phyloP scores from a whole-genome alignment of 805 yeast species.

The Myxozyma monticola region DNA sequence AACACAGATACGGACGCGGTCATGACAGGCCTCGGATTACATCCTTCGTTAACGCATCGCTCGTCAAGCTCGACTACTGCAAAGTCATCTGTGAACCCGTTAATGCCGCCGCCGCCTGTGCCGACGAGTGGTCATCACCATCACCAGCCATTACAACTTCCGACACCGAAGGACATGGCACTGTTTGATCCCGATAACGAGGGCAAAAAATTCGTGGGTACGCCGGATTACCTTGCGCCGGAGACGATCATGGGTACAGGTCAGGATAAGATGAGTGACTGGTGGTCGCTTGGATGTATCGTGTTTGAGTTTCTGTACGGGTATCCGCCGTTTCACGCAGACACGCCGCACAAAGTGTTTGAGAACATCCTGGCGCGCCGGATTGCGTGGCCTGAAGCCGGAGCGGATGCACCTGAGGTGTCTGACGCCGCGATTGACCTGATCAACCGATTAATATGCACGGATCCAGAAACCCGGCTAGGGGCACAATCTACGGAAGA shows the following conservation, averaged over 20 bases:
- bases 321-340: constrained; percentile 90
- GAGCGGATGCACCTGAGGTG: constrained; percentile 44
- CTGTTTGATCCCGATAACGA: constrained; percentile 70
- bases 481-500: constrained; percentile 78
- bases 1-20: constrained; percentile 4
- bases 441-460: constrained; percentile 58
- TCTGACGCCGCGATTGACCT: constrained; percentile 74
- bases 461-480: constrained; percentile 66
- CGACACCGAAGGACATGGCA: constrained; percentile 37
- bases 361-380: constrained; percentile 70
- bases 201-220: constrained; percentile 78
- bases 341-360: constrained; percentile 76
- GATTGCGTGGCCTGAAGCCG: constrained; percentile 83
- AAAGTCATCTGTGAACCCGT: constrained; percentile 1
- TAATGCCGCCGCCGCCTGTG: constrained; percentile 18
- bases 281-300: constrained; percentile 99
- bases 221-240: constrained; percentile 97
- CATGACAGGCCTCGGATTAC: constrained; percentile 10
- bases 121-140: constrained; percentile 1
- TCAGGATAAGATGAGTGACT: constrained; percentile 84
- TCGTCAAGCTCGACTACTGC: constrained; percentile 12
- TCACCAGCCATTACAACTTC: neutral
- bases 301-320: constrained; percentile 90
- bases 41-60: neutral
- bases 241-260: constrained; percentile 85